phyloP scores from a whole-genome alignment of 2,329 filamentous ascomycete genomes.

The Coniochaeta sp. region DNA sequence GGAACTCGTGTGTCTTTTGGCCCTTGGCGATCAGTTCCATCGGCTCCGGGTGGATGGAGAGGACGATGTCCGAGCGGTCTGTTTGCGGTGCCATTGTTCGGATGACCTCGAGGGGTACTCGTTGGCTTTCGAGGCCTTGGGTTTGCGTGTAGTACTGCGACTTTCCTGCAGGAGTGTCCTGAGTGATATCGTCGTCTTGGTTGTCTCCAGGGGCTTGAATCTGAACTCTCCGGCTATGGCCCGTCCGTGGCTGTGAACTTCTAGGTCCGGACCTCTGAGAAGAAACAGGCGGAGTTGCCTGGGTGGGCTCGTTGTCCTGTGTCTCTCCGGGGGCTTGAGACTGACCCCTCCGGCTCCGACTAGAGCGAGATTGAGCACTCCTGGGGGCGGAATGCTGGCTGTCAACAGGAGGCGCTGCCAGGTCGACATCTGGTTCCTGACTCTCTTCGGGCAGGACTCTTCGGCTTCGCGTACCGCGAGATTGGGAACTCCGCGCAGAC shows the following conservation, averaged over 20 bases:
- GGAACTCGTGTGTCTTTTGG: constrained; percentile 46
- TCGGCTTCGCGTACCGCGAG: no score
- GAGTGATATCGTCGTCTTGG: not conserved
- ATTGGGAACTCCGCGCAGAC: no score
- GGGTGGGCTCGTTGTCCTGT: not conserved
- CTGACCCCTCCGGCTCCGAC: no score
- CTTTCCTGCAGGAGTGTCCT: constrained; percentile 9
- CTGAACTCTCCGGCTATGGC: not conserved
- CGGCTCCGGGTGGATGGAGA: constrained; percentile 39
- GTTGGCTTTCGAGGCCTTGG: constrained; percentile 38
- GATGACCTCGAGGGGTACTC: constrained; percentile 43
- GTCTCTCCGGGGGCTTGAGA: not conserved
- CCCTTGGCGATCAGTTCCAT: constrained; percentile 43
- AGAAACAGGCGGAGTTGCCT: not conserved
- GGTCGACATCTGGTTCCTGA: no score
- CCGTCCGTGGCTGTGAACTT: not conserved
- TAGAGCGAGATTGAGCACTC: no score
- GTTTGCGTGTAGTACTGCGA: constrained; percentile 26
- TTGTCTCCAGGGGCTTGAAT: not conserved
- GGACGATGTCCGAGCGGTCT: constrained; percentile 45
- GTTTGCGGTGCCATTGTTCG: constrained; percentile 39
- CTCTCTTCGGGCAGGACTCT: no score
- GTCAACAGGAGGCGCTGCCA: no score
- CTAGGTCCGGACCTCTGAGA: not conserved
- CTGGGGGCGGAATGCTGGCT: no score